phyloP scores from a whole-genome alignment of 345 rosid species.

The Lumnitzera racemosa region DNA sequence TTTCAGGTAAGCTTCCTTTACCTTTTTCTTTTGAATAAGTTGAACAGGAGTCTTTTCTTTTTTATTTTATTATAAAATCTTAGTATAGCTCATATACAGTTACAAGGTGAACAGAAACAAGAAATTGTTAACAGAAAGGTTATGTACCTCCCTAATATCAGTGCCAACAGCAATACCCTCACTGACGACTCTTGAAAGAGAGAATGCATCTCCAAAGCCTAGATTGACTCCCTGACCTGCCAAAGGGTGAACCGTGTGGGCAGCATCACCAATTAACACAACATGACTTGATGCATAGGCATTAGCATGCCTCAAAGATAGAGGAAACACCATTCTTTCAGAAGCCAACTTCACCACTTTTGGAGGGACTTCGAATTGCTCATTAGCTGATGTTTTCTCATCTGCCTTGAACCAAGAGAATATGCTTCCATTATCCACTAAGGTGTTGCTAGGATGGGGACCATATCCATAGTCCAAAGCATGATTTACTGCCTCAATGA shows the following conservation, averaged over 20 bases:
- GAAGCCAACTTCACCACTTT: slow-evolving; percentile 69
- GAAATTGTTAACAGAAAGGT: not conserved
- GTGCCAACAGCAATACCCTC: slow-evolving; percentile 77
- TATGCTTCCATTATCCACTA: slow-evolving; percentile 18
- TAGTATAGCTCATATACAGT: too few species aligned
- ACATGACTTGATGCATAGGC: slow-evolving; percentile 58
- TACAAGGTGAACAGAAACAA: not conserved
- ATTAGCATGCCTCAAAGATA: slow-evolving; percentile 75
- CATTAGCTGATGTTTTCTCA: slow-evolving; percentile 32
- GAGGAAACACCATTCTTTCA: slow-evolving; percentile 76
- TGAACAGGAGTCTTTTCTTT: too few species aligned
- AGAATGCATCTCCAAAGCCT: slow-evolving; percentile 79
- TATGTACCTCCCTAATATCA: slow-evolving; percentile 79
- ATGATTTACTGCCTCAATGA: slow-evolving; percentile 64
- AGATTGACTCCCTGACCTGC: slow-evolving; percentile 98
- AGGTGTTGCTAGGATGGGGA: slow-evolving; percentile 61
- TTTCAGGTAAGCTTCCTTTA: too few species aligned
- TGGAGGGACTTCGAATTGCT: slow-evolving; percentile 72
- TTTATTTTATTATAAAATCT: too few species aligned
- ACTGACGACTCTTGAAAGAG: slow-evolving; percentile 62
- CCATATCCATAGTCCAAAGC: slow-evolving; percentile 84
- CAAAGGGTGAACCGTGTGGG: slow-evolving; percentile 91
- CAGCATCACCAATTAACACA: slow-evolving; percentile 86
- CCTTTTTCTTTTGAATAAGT: too few species aligned
- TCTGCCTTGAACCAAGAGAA: slow-evolving; percentile 59